These are phyloP conservation scores for Neurospora sp. DNA, from an alignment of 495 filamentous ascomycete genomes.

Conservation along the genomic window DNA sequence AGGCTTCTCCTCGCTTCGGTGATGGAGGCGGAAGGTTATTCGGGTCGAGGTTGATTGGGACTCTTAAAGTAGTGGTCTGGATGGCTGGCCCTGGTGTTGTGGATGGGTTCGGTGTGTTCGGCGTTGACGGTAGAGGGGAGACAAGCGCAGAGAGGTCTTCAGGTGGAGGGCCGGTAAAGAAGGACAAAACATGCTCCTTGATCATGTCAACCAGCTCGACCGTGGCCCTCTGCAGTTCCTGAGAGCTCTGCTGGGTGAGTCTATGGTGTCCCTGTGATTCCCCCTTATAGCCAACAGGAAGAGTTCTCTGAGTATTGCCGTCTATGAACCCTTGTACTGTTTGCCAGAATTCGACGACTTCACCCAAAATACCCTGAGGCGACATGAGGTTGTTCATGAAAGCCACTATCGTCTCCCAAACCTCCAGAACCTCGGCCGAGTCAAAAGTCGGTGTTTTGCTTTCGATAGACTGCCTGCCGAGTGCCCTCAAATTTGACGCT, in stretches of 20 bases:
- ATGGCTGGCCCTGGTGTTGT: conserved; percentile 24
- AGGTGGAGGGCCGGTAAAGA: conserved; percentile 83
- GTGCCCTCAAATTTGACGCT: conserved; percentile 61
- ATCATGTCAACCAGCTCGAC: conserved; percentile 74
- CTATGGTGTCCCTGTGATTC: conserved; percentile 75
- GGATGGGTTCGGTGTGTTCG: conserved; percentile 51
- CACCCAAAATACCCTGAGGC: conserved; percentile 68
- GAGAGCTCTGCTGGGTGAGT: conserved; percentile 59
- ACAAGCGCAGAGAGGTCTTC: conserved; percentile 82
- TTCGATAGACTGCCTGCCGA: conserved; percentile 51
- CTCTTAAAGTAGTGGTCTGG: conserved; percentile 31
- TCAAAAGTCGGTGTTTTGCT: conserved; percentile 52
- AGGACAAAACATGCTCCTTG: conserved; percentile 61
- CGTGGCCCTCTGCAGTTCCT: conserved; percentile 65
- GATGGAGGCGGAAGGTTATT: conserved; percentile 69
- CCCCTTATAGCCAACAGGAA: conserved; percentile 78
- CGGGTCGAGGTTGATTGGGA: conserved; percentile 68
- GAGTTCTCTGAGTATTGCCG: conserved; percentile 66
- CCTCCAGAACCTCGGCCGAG: conserved; percentile 63
- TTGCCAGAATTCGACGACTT: conserved; percentile 90
- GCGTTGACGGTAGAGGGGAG: conserved; percentile 66
- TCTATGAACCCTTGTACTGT: conserved; percentile 84
- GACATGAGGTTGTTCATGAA: conserved; percentile 67
- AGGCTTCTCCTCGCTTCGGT: conserved; percentile 63
- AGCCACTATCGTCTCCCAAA: conserved; percentile 76